phyloP scores from a whole-genome alignment of 2,329 filamentous ascomycete genomes.

The Pseudopithomyces chartarum region DNA sequence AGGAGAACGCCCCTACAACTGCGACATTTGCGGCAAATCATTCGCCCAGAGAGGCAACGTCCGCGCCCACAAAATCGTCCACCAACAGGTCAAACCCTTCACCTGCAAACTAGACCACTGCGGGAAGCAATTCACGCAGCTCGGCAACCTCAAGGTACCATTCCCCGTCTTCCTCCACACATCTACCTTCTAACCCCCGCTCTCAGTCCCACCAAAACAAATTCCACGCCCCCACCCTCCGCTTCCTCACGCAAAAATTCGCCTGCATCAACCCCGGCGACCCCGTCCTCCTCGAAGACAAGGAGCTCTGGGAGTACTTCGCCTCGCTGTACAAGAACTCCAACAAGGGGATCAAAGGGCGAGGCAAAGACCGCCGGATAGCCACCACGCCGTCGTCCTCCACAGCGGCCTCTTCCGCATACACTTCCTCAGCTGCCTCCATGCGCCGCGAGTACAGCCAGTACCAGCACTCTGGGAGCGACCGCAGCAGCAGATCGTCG shows the following conservation, averaged over 20 bases:
- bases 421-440: constrained; percentile 26
- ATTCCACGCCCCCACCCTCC: constrained; percentile 79
- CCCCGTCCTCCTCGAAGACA: constrained; percentile 69
- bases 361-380: constrained; percentile 82
- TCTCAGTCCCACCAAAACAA: constrained; percentile 86
- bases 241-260: constrained; percentile 72
- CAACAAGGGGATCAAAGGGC: constrained; percentile 97
- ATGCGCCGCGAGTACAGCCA: constrained; percentile 27
- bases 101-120: constrained; percentile 82
- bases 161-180: not conserved
- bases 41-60: constrained; percentile 90
- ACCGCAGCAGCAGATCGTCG: constrained; percentile 41
- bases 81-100: constrained; percentile 77
- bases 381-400: constrained; percentile 38
- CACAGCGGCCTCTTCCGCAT: constrained; percentile 31
- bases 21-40: constrained; percentile 76
- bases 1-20: constrained; percentile 82
- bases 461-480: constrained; percentile 34
- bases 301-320: constrained; percentile 84
- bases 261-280: constrained; percentile 65
- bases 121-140: constrained; percentile 84
- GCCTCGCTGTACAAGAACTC: constrained; percentile 91
- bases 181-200: constrained; percentile 14
- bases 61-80: constrained; percentile 80
- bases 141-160: constrained; percentile 85